Evolutionary conservation across 306 rosid genomes (phyloP).

Genomic region (Ziziphus jujuba): DNA sequence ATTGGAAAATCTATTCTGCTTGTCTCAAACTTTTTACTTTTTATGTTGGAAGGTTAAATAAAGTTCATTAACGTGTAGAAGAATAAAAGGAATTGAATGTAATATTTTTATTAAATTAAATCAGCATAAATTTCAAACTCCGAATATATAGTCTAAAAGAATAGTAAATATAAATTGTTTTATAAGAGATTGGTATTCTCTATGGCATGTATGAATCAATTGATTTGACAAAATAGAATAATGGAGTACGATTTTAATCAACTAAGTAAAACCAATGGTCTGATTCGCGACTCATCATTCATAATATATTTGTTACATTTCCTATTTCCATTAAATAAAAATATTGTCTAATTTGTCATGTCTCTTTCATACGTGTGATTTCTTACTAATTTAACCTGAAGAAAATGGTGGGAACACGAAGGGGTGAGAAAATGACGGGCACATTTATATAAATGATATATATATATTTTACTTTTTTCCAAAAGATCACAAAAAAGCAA

Average conservation of each 20-base stretch:
- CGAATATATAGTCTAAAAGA: too few relatives aligned
- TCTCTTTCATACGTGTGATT: not conserved
- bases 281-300: constrained; percentile 4
- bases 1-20: too few relatives aligned
- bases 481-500: constrained; percentile 31
- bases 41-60: too few relatives aligned
- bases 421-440: constrained; percentile 30
- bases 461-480: constrained; percentile 21
- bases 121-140: too few relatives aligned
- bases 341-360: not conserved
- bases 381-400: constrained; percentile 3
- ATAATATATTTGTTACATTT: not conserved
- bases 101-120: too few relatives aligned
- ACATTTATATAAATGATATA: not conserved
- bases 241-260: not conserved
- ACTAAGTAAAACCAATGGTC: not conserved
- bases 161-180: too few relatives aligned
- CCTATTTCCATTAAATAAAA: too few relatives aligned
- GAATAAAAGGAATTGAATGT: too few relatives aligned
- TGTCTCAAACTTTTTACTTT: too few relatives aligned
- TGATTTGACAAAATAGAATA: not conserved
- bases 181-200: too few relatives aligned
- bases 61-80: too few relatives aligned
- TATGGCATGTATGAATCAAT: too few relatives aligned
- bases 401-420: constrained; percentile 16